Conservation (phyloP, 805 yeast genomes). For the Teunomyces tritomae region DNA sequence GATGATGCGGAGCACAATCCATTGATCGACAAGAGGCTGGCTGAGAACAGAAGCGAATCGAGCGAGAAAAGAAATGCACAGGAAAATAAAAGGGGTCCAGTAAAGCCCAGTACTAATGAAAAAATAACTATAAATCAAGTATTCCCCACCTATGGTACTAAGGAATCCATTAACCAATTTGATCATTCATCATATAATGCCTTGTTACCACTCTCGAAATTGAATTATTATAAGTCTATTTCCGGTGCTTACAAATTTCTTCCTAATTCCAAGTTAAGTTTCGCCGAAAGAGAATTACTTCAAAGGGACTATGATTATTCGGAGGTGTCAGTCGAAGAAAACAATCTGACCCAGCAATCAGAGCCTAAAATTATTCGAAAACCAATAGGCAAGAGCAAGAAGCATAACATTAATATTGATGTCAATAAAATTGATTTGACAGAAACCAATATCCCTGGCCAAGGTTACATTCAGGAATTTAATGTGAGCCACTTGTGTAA, state of each 20-base stretch:
- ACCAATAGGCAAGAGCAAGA: slow-evolving; percentile 30
- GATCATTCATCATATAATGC: slow-evolving; percentile 36
- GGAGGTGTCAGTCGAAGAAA: slow-evolving; percentile 12
- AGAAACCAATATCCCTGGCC: slow-evolving; percentile 42
- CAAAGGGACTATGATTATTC: slow-evolving; percentile 27
- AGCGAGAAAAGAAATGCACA: not conserved
- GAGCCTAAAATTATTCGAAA: slow-evolving; percentile 13
- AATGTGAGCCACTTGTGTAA: slow-evolving; percentile 39
- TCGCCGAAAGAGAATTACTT: slow-evolving; percentile 34
- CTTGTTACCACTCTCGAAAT: slow-evolving; percentile 31
- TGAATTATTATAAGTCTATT: slow-evolving; percentile 34
- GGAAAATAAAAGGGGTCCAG: not conserved
- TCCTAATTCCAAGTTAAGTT: slow-evolving; percentile 27
- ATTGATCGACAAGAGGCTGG: slow-evolving; percentile 1
- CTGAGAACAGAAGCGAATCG: slow-evolving; percentile 1
- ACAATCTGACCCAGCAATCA: slow-evolving; percentile 10
- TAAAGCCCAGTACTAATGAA: slow-evolving; percentile 15
- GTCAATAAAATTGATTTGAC: slow-evolving; percentile 40
- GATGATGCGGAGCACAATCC: not conserved
- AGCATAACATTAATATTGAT: slow-evolving; percentile 31
- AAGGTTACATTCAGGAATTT: slow-evolving; percentile 43
- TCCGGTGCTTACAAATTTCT: slow-evolving; percentile 19
- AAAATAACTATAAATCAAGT: slow-evolving; percentile 36
- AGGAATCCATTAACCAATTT: slow-evolving; percentile 25
- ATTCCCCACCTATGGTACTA: slow-evolving; percentile 39